Base-by-base conservation (phyloP, 2,329 filamentous ascomycete genomes). In the Neofusicoccum ribis region DNA sequence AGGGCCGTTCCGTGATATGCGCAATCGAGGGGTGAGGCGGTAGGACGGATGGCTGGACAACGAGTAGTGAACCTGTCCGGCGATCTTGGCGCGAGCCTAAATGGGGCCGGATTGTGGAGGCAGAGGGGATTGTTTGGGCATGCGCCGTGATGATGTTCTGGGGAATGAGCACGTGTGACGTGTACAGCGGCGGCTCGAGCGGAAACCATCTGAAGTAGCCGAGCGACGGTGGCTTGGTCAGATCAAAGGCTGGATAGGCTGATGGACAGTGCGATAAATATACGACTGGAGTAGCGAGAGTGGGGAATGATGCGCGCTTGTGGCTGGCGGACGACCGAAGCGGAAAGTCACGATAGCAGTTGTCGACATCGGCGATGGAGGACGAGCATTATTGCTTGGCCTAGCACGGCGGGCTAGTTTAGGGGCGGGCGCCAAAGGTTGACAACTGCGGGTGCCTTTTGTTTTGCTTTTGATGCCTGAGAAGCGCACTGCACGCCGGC, bases 341-440 rank as follows among this genome's bases (percentile, higher is more conserved):
- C 50, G 63, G 63, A 64, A 64, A 54, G 63, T 51, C 51, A 64
- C 63, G 63, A 64, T 64, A 58, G 43, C 39, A 47, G 56, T n/a
- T 60, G 44, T 12, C 15, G 23, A 27, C 56, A 47, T 47, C 43
- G 56, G 41, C 56, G 56, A 47, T 27, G 43, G n/a, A 37, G n/a
- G 27, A 47, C n/a, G 27, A 36, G 2, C 1, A 47, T 60, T 15
- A 47, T 60, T 15, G 37, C 5, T 8, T 36, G 6, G 43, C 15
- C 54, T 34, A 46, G 8, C 12, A 14, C 37, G 20, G 17, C 15
- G 14, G n/a, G 12, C 43, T 60, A 60, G 27, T 23, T 60, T 34
- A 46, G 23, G 27, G 43, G 43, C 27, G 37, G 15, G 52, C 37
- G 39, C 54, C 31, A 20, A 14, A 23, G 31, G 7, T 15, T 47